Conservation (phyloP, 169 alveolate species). For the Cardiosporidium cionae region DNA sequence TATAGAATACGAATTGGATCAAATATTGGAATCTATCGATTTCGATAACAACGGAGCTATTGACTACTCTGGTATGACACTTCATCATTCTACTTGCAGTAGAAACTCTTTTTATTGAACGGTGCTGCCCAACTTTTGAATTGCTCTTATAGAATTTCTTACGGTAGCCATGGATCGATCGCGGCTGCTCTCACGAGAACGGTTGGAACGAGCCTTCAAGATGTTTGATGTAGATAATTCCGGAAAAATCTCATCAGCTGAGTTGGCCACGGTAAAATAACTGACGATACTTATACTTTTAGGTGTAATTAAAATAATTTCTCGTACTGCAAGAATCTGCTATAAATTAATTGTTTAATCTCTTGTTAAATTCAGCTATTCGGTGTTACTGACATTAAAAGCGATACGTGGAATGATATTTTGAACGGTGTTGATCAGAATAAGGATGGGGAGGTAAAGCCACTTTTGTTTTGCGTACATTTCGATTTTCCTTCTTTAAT, state of each 20-base stretch:
- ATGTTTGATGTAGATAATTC: slow-evolving; percentile 91
- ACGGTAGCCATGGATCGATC: slow-evolving; percentile 84
- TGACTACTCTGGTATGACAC: slow-evolving; percentile 61
- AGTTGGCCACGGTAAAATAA: slow-evolving; percentile 59
- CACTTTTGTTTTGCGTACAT: no score
- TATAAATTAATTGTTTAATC: neutral
- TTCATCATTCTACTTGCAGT: neutral
- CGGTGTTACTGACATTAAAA: slow-evolving; percentile 26
- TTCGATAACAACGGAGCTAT: slow-evolving; percentile 75
- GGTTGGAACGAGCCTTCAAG: slow-evolving; percentile 84
- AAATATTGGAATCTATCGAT: slow-evolving; percentile 67
- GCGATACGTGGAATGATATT: slow-evolving; percentile 19
- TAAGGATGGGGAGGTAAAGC: slow-evolving; percentile 36
- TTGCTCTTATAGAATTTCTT: slow-evolving; percentile 74
- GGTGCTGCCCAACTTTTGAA: neutral
- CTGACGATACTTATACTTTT: neutral
- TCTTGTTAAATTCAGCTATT: slow-evolving; percentile 10
- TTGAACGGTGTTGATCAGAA: slow-evolving; percentile 25
- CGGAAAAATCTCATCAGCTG: slow-evolving; percentile 83
- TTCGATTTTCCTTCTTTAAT: no score
- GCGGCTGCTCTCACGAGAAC: slow-evolving; percentile 69
- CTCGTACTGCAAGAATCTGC: neutral
- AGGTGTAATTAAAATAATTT: neutral
- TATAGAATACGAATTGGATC: slow-evolving; percentile 73
- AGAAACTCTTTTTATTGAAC: no score